Percentiles rank a stretch among this genome's conserved stretches.
These are phyloP conservation scores for Globisporangium viniferum DNA, from an alignment of 352 stramenopile species.

Conservation along the genomic window DNA sequence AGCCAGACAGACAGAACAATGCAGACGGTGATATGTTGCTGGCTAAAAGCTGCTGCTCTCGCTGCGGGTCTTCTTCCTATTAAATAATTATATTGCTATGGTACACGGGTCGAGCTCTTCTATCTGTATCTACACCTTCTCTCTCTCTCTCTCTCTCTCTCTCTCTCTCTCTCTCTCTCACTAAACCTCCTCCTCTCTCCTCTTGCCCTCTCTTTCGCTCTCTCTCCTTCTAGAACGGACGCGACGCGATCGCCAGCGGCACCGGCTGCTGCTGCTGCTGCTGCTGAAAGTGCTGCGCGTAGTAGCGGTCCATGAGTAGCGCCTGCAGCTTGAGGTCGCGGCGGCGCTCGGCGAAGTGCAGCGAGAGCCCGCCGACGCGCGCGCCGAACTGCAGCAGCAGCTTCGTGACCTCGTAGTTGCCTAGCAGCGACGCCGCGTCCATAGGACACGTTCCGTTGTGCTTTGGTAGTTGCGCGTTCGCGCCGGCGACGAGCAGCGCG, in stretches of 20 bases:
- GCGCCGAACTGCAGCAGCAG: slow-evolving; percentile 70
- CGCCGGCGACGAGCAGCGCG: slow-evolving; percentile 51
- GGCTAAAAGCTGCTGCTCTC: neutral
- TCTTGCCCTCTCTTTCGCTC: neutral
- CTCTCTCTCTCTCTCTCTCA: neutral
- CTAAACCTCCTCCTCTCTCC: neutral
- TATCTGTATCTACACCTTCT: slow-evolving; percentile 6
- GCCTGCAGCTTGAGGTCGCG: slow-evolving; percentile 53
- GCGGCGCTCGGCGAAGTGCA: slow-evolving; percentile 77
- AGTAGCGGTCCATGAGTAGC: slow-evolving; percentile 65
- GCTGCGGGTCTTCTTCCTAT: neutral
- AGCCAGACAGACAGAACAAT: neutral
- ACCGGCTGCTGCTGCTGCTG: neutral
- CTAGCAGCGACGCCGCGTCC: slow-evolving; percentile 64
- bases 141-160: neutral
- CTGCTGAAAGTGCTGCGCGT: slow-evolving; percentile 41
- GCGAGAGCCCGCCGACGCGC: slow-evolving; percentile 50
- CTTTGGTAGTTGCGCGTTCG: slow-evolving; percentile 54
- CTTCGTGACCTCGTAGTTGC: slow-evolving; percentile 51
- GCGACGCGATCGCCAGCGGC: slow-evolving; percentile 3
- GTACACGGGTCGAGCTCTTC: slow-evolving; percentile 1
- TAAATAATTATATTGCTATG: slow-evolving; percentile 10
- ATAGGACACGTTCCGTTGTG: slow-evolving; percentile 72
- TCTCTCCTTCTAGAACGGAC: slow-evolving; percentile 4
- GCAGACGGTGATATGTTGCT: neutral